Conservation (phyloP, 495 filamentous ascomycete genomes). For the Pseudomonodictys pantanalensis region DNA sequence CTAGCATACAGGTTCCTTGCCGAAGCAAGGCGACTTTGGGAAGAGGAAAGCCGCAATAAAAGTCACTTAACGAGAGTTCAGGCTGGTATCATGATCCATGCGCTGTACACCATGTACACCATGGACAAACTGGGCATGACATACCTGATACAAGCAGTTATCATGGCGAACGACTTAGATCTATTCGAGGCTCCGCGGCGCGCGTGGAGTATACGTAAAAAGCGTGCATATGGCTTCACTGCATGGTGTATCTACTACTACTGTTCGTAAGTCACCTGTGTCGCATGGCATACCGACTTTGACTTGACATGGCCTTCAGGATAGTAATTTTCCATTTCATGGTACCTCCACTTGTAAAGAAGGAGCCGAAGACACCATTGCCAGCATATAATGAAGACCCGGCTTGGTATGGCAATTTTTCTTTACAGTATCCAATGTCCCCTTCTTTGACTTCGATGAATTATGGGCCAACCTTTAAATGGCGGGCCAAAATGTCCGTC, state of each 20-base stretch:
- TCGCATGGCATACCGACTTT: neutral
- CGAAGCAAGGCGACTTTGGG: conserved; percentile 4
- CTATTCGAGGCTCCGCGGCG: neutral
- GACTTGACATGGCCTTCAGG: neutral
- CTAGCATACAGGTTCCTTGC: conserved; percentile 5
- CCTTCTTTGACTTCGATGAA: neutral
- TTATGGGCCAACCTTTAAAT: neutral
- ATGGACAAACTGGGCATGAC: neutral
- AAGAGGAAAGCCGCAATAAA: neutral
- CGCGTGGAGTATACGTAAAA: neutral
- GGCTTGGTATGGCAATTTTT: neutral
- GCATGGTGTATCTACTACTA: neutral
- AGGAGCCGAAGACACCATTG: neutral
- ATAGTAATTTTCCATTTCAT: neutral
- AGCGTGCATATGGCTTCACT: neutral
- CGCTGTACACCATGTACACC: neutral
- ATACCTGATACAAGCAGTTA: neutral
- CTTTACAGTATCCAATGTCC: neutral
- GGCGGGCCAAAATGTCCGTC: neutral
- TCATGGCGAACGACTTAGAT: neutral
- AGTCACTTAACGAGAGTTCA: neutral
- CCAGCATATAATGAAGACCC: neutral
- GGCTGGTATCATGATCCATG: neutral
- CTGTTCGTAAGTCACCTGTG: neutral
- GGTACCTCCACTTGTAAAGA: neutral